Conservation (phyloP, 257 asterid genomes). For the Paulownia fortunei region DNA sequence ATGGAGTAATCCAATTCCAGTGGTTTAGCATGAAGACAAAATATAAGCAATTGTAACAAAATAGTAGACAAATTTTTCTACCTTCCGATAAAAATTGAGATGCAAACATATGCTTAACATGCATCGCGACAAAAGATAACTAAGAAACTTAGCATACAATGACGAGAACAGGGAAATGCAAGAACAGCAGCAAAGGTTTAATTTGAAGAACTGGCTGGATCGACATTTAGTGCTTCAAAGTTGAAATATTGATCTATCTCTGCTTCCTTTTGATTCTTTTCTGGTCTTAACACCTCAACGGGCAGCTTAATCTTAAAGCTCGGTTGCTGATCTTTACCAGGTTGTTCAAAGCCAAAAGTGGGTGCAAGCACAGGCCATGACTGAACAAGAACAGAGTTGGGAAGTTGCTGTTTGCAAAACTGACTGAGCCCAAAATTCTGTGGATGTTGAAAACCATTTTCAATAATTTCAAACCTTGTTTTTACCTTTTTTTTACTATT, state of each 20-base stretch:
- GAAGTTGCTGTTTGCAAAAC: not conserved
- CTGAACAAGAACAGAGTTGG: not conserved
- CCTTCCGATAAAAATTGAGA: no score
- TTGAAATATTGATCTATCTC: constrained; percentile 3
- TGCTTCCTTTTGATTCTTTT: not conserved
- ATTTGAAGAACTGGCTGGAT: not conserved
- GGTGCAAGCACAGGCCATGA: not conserved
- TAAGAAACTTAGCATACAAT: no score
- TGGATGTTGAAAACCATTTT: not conserved
- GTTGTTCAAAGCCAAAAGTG: no score
- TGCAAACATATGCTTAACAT: no score
- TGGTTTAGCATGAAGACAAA: no score
- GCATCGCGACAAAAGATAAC: no score
- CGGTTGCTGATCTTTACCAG: not conserved
- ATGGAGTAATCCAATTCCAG: no score
- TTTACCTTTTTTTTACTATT: no score
- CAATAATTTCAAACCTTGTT: not conserved
- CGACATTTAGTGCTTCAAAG: not conserved
- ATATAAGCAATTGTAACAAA: no score
- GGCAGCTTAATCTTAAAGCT: not conserved
- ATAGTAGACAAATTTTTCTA: no score
- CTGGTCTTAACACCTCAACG: not conserved
- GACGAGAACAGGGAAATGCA: no score
- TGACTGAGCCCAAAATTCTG: not conserved
- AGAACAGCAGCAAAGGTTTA: no score